Conservation (phyloP, 208 protist genomes). For the Trypanosoma melophagium region DNA sequence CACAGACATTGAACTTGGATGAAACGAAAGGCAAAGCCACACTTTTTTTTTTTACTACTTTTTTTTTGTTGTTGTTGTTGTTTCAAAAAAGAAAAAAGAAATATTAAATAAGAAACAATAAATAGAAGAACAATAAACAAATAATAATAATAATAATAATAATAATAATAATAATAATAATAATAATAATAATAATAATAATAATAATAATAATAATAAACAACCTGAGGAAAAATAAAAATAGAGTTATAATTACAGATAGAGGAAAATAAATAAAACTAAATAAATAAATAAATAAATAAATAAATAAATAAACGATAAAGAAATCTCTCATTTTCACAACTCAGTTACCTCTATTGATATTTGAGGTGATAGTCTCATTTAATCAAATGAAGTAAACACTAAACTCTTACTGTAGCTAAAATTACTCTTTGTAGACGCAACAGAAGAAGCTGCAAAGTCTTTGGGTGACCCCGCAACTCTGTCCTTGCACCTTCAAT, state of each 20-base stretch:
- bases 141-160: too few relatives aligned
- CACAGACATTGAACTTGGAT: slow-evolving; percentile 59
- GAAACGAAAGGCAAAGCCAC: too few relatives aligned
- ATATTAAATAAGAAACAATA: too few relatives aligned
- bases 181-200: too few relatives aligned
- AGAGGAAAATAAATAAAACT: slow-evolving; percentile 7
- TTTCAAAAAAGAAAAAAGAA: too few relatives aligned
- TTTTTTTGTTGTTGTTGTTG: too few relatives aligned
- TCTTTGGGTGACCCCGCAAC: slow-evolving; percentile 1
- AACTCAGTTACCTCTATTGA: too few relatives aligned
- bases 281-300: not conserved
- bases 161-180: too few relatives aligned
- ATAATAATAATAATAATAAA: slow-evolving; percentile 2
- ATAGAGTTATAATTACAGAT: slow-evolving; percentile 1
- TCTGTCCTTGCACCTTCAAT: slow-evolving; percentile 4
- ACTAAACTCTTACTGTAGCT: slow-evolving; percentile 14
- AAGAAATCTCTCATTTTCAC: too few relatives aligned
- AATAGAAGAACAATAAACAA: too few relatives aligned
- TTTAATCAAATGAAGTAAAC: not conserved
- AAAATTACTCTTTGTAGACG: slow-evolving; percentile 11
- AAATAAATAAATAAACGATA: slow-evolving; percentile 9
- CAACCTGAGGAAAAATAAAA: not conserved
- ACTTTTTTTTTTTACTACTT: too few relatives aligned
- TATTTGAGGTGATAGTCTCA: too few relatives aligned
- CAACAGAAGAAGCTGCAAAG: slow-evolving; percentile 14